Percentiles rank a stretch among this genome's conserved stretches.
Evolutionary conservation across 805 yeast species (phyloP).

Genomic region (Candida golubevii): DNA sequence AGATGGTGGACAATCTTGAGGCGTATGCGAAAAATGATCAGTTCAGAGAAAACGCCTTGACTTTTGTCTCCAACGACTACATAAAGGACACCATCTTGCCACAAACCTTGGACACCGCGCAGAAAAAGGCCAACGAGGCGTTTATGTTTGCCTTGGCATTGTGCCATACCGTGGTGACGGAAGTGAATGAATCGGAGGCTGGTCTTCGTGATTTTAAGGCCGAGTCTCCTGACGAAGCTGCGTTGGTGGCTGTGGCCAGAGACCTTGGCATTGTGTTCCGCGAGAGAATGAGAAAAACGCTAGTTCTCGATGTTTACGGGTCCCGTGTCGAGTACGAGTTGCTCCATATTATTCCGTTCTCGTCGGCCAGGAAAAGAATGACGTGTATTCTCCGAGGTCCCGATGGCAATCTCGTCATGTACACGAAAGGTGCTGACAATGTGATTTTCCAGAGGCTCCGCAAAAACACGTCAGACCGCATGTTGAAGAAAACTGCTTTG

Average conservation of each 20-base stretch:
- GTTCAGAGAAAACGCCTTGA: conserved; percentile 40
- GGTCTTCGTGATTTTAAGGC: conserved; percentile 55
- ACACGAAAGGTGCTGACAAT: conserved; percentile 74
- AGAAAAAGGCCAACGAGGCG: conserved; percentile 46
- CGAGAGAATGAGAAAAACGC: conserved; percentile 48
- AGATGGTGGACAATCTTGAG: conserved; percentile 46
- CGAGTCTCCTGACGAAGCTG: conserved; percentile 82
- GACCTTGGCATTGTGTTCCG: conserved; percentile 65
- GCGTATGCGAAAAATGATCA: conserved; percentile 39
- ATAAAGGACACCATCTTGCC: conserved; percentile 46
- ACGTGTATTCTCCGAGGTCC: conserved; percentile 55
- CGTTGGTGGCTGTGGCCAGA: conserved; percentile 70
- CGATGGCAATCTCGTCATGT: conserved; percentile 41
- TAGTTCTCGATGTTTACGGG: conserved; percentile 46
- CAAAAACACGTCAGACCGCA: conserved; percentile 38
- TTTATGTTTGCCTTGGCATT: conserved; percentile 66
- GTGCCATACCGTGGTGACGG: conserved; percentile 75
- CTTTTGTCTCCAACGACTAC: conserved; percentile 60
- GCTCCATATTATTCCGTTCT: conserved; percentile 57
- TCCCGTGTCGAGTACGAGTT: conserved; percentile 41
- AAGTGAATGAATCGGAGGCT: conserved; percentile 31
- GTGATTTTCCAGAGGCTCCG: conserved; percentile 47
- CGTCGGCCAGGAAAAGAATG: conserved; percentile 76
- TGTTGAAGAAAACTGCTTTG: conserved; percentile 53
- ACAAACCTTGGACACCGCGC: conserved; percentile 27